phyloP scores from a whole-genome alignment of 306 rosid species.

The Notholithocarpus densiflorus region DNA sequence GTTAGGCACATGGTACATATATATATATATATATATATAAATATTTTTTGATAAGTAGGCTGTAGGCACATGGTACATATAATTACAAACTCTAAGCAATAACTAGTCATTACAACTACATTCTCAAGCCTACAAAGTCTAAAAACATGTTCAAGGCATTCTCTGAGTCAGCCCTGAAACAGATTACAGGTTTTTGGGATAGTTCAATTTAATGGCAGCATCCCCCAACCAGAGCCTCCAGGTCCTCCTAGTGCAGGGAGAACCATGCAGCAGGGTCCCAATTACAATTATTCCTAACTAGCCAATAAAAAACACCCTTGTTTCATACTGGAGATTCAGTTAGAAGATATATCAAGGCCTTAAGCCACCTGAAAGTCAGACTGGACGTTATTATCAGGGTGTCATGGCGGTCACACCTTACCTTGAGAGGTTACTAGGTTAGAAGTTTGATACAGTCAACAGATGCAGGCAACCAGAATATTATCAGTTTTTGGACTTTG shows the following conservation, averaged over 20 bases:
- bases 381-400: background rate
- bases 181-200: background rate
- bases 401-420: constrained; percentile 3
- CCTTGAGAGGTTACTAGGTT: background rate
- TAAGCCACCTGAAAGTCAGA: constrained; percentile 8
- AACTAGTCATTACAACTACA: background rate
- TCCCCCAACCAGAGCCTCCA: background rate
- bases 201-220: constrained; percentile 1
- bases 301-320: background rate
- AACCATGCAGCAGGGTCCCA: background rate
- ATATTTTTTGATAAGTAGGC: background rate
- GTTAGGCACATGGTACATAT: background rate
- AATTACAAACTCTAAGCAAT: background rate
- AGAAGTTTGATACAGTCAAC: constrained; percentile 6
- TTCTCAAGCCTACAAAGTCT: background rate
- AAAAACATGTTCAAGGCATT: background rate
- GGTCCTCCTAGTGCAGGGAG: background rate
- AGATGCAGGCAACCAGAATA: constrained; percentile 9
- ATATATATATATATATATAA: background rate
- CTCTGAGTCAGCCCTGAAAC: background rate
- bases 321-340: constrained; percentile 1
- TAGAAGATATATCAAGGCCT: background rate
- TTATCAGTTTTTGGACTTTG: constrained; percentile 46
- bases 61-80: background rate
- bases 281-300: background rate